Evolutionary conservation across 2,329 filamentous ascomycete genomes (phyloP).

Genomic region (Aschersonia sp.): DNA sequence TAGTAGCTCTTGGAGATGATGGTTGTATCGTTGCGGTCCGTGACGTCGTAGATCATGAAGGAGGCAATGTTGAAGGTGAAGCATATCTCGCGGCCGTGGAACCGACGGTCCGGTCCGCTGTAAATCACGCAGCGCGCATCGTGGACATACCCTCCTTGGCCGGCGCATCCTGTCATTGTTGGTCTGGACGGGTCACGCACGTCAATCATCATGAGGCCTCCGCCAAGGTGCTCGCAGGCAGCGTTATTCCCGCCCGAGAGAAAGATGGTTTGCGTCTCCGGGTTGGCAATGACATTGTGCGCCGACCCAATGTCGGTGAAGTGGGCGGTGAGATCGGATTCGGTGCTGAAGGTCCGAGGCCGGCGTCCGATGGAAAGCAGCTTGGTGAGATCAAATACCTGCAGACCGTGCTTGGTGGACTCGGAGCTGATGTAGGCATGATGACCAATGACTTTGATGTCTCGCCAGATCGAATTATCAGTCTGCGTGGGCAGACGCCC

Average conservation of each 20-base stretch:
- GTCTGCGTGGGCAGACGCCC: conserved; percentile 30
- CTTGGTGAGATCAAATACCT: conserved; percentile 48
- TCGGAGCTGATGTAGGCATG: conserved; percentile 25
- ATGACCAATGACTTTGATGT: conserved; percentile 24
- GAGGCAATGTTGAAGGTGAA: conserved; percentile 37
- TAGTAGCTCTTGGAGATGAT: conserved; percentile 38
- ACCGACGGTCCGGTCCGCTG: conserved; percentile 27
- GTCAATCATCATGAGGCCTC: conserved; percentile 40
- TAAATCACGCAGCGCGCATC: conserved; percentile 39
- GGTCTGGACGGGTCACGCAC: conserved; percentile 35
- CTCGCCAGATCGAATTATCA: conserved; percentile 20
- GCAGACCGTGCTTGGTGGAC: conserved; percentile 39
- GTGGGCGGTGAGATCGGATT: conserved; percentile 17
- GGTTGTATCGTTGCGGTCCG: conserved; percentile 25
- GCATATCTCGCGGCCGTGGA: conserved; percentile 31
- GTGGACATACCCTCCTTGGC: conserved; percentile 35
- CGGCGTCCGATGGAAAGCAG: conserved; percentile 23
- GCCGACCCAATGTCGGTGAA: conserved; percentile 21
- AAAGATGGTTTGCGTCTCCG: conserved; percentile 24
- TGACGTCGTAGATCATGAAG: conserved; percentile 28
- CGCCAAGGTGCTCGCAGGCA: conserved; percentile 19
- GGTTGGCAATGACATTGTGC: conserved; percentile 30
- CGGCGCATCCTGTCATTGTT: conserved; percentile 32
- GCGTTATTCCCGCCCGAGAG: conserved; percentile 23
- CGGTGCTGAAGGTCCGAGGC: conserved; percentile 15